phyloP scores from a whole-genome alignment of 2,329 filamentous ascomycete species.

The Colletotrichum lupini region DNA sequence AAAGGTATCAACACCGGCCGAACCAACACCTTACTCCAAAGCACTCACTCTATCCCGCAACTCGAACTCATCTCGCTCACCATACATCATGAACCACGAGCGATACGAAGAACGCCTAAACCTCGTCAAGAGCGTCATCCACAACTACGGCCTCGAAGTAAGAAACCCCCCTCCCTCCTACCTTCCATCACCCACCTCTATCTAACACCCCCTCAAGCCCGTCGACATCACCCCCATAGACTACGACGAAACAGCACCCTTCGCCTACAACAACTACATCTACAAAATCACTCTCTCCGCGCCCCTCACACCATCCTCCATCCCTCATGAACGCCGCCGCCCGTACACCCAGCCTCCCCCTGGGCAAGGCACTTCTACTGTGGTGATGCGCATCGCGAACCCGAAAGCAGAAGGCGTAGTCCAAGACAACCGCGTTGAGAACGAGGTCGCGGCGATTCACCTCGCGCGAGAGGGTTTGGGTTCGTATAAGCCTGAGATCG shows the following conservation, averaged over 20 bases:
- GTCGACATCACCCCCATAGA: background rate
- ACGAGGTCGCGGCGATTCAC: constrained; percentile 40
- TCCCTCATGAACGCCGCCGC: constrained; percentile 1
- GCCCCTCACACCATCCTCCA: background rate
- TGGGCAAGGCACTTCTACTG: background rate
- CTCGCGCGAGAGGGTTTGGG: constrained; percentile 37
- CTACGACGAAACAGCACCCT: constrained; percentile 5
- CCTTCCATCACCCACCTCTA: too few species aligned
- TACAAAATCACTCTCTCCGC: constrained; percentile 33
- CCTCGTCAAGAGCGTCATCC: background rate
- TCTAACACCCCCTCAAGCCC: background rate
- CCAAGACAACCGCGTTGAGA: constrained; percentile 39
- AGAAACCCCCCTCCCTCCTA: too few species aligned
- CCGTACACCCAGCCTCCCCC: constrained; percentile 9
- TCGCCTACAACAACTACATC: constrained; percentile 37
- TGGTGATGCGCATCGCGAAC: constrained; percentile 36
- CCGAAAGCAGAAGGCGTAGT: constrained; percentile 9
- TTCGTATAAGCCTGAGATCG: background rate
- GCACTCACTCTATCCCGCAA: background rate
- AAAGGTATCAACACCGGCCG: background rate
- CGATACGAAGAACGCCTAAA: constrained; percentile 4
- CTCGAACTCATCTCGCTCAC: background rate
- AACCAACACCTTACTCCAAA: background rate
- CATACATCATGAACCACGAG: background rate
- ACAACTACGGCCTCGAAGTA: background rate